Conservation (phyloP, 768 basidiomycete genomes). For the Serendipita vermifera region DNA sequence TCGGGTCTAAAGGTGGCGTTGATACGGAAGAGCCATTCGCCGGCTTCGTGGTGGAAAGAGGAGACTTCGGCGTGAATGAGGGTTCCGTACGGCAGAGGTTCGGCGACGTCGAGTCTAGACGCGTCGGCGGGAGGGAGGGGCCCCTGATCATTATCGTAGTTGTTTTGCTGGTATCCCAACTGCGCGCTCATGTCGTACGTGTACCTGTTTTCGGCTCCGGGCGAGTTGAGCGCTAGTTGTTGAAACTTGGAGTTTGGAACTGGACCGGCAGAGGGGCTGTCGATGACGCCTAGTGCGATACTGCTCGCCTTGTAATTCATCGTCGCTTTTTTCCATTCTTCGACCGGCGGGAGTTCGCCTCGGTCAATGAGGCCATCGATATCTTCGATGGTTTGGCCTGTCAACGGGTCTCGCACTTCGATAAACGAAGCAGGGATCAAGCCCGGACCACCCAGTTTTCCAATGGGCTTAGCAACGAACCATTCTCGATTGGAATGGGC, state of each 20-base stretch:
- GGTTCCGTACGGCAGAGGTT: slow-evolving; percentile 57
- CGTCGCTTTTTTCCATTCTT: slow-evolving; percentile 97
- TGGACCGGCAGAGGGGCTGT: slow-evolving; percentile 30
- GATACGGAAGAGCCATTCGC: slow-evolving; percentile 95
- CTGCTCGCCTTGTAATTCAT: slow-evolving; percentile 91
- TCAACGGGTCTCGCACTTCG: slow-evolving; percentile 85
- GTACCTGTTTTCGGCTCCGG: slow-evolving; percentile 1
- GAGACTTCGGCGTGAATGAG: slow-evolving; percentile 79
- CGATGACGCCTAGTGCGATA: slow-evolving; percentile 83
- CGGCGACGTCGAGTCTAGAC: slow-evolving; percentile 4
- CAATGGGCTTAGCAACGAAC: slow-evolving; percentile 99
- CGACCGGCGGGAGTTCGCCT: slow-evolving; percentile 87
- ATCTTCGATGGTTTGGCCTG: slow-evolving; percentile 62
- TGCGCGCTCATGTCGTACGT: not conserved
- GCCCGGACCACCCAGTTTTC: slow-evolving; percentile 85
- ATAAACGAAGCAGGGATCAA: slow-evolving; percentile 96
- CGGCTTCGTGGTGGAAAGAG: slow-evolving; percentile 94
- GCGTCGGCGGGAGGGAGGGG: not conserved
- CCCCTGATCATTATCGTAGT: not conserved
- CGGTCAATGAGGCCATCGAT: slow-evolving; percentile 67
- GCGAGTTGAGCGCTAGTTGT: not conserved
- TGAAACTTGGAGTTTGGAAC: slow-evolving; percentile 23
- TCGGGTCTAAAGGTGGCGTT: slow-evolving; percentile 83
- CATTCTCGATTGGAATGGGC: slow-evolving; percentile 99
- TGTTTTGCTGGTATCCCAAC: not conserved